Base-by-base conservation (phyloP, 2,329 filamentous ascomycete genomes). In the Fusarium metavorans region DNA sequence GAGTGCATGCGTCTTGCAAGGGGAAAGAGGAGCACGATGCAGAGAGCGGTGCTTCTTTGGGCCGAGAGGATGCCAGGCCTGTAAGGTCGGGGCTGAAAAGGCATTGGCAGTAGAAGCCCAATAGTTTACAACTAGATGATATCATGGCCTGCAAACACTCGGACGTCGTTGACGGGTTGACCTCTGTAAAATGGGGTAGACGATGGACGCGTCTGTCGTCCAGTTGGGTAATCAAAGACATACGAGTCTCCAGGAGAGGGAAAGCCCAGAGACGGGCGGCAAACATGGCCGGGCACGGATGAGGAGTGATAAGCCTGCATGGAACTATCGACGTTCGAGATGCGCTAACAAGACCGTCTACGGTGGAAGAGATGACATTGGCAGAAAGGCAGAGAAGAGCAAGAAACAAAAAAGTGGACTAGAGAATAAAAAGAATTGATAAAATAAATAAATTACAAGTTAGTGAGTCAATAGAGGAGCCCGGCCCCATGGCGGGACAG, bases 281-380 rank as follows among this genome's bases (percentile, higher is more conserved):
- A n/a, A 50, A 39, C 35, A 8, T 48, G 65, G 52, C 23, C 43
- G 23, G 25, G 45, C 45, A 25, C 48, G 48, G 50, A 58, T 74
- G 72, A 58, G 43, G 60, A 62, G 59, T 68, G 68, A 72, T 61
- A 66, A 30, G 64, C 60, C 60, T 66, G 35, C 64, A 70, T 75
- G 68, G 56, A 56, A 64, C 72, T 64, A 74, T 75, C 48, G 54
- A 62, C 20, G 30, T 32, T 59, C 37, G 68, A 25, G 45, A 20
- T 58, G 56, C 72, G 72, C 72, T 74, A 74, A 60, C 20, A 59
- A 48, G 63, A 52, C 67, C 35, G 62, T 50, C 37, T 45, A 48
- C 69, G 62, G 72, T 65, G 72, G 60, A 66, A 57, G 39, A 64
- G 61, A 59, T 20, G 25, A 52, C 43, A 39, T 39, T 52, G 25